A percentile compares a stretch with the other conserved stretches of the same genome.
Evolutionary conservation across 2,329 filamentous ascomycete genomes (phyloP).

Genomic region (Davidsoniella neocaledoniae): DNA sequence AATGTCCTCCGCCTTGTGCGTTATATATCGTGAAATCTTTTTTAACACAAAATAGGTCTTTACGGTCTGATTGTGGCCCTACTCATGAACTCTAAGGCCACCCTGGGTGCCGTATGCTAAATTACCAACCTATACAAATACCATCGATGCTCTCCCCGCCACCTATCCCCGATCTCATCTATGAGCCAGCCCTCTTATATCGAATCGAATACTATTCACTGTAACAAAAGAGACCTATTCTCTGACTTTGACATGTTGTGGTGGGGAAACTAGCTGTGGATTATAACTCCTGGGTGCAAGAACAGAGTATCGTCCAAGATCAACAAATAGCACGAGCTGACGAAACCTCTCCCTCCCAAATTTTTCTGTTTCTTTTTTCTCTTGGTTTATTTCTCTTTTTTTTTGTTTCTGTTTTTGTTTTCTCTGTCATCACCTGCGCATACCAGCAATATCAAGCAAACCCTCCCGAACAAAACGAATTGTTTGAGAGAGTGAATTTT

Average conservation of each 20-base stretch:
- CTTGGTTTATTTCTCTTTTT: not conserved
- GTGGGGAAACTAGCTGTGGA: no score
- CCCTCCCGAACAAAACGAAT: no score
- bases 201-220: no score
- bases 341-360: not conserved
- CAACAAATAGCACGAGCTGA: no score
- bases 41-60: slow-evolving; percentile 46
- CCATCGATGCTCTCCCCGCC: slow-evolving; percentile 9
- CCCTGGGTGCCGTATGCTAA: slow-evolving; percentile 46
- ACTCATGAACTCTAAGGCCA: slow-evolving; percentile 95
- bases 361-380: not conserved
- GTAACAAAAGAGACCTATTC: no score
- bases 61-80: slow-evolving; percentile 98
- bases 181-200: no score
- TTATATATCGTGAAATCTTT: not conserved
- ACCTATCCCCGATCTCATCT: no score
- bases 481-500: no score
- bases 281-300: no score
- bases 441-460: no score
- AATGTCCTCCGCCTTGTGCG: slow-evolving; percentile 3
- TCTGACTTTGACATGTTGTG: no score
- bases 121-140: slow-evolving; percentile 12
- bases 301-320: no score
- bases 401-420: not conserved
- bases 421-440: not conserved